Conservation (phyloP, 805 yeast species). For the Yarrowia deformans region DNA sequence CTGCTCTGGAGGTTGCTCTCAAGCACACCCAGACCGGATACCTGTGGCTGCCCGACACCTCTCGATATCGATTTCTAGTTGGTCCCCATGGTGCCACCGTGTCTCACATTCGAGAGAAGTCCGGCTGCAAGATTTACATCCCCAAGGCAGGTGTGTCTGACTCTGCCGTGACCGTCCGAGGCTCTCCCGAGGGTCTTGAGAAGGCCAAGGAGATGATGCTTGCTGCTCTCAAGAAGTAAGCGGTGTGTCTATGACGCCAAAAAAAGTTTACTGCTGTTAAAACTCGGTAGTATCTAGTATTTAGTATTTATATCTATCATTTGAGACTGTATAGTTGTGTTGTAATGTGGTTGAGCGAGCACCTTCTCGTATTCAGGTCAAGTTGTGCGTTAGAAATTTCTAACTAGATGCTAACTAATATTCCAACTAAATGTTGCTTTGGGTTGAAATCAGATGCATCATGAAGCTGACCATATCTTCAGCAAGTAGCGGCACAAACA, state of each 20-base stretch:
- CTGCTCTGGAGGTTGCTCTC: constrained; percentile 58
- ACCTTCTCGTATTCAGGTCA: no score
- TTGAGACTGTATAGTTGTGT: constrained; percentile 11
- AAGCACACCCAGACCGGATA: constrained; percentile 62
- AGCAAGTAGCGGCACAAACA: no score
- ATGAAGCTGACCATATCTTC: no score
- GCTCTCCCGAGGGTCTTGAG: constrained; percentile 62
- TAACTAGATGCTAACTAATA: no score
- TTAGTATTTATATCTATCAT: constrained; percentile 39
- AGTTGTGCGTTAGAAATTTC: no score
- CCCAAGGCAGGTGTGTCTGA: constrained; percentile 61
- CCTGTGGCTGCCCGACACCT: constrained; percentile 64
- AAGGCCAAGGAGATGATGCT: constrained; percentile 56
- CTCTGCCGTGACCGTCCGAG: constrained; percentile 66
- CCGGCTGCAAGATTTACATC: constrained; percentile 66
- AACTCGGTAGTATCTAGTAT: constrained; percentile 19
- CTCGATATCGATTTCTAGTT: constrained; percentile 65
- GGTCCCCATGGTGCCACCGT: constrained; percentile 80
- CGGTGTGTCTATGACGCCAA: neutral
- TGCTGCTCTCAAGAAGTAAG: constrained; percentile 45
- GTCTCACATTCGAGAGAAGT: constrained; percentile 63
- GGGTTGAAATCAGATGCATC: no score
- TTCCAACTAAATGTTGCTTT: no score
- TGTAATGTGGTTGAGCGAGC: neutral
- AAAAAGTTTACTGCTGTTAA: constrained; percentile 8